Evolutionary conservation across 2,329 filamentous ascomycete species (phyloP).

Genomic region (Aspergillus sp.): DNA sequence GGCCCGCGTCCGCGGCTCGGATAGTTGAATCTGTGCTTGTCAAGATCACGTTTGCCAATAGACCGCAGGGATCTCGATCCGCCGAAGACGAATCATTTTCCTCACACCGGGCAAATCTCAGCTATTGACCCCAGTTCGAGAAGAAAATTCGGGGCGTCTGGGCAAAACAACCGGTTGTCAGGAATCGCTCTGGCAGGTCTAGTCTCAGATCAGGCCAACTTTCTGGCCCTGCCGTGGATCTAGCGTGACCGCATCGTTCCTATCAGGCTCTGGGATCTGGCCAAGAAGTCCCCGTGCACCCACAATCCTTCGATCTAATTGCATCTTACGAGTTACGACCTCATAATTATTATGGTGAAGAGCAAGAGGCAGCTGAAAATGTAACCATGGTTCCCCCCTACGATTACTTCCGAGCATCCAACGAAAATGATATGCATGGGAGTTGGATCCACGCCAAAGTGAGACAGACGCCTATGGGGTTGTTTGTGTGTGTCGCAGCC

Average conservation of each 20-base stretch:
- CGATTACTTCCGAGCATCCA: too few species aligned
- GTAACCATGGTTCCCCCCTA: not conserved
- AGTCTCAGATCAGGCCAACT: constrained; percentile 1
- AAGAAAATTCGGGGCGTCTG: not conserved
- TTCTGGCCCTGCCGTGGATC: constrained; percentile 2
- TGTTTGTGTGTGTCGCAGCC: not conserved
- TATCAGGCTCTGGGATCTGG: constrained; percentile 8
- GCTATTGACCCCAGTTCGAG: not conserved
- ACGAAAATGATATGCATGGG: too few species aligned
- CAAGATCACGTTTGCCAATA: not conserved
- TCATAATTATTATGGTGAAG: too few species aligned
- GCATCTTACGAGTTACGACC: too few species aligned
- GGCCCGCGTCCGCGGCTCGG: not conserved
- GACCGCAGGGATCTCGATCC: not conserved
- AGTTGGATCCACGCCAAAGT: not conserved
- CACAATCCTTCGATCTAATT: constrained; percentile 1
- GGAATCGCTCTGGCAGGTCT: not conserved
- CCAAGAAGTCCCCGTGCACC: constrained; percentile 4
- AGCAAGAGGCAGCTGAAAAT: not conserved
- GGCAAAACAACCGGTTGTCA: not conserved
- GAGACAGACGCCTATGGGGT: constrained; percentile 3
- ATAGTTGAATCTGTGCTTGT: too few species aligned
- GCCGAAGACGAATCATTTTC: not conserved
- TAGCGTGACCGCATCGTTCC: constrained; percentile 15
- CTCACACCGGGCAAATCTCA: not conserved